Percentiles rank a stretch among this genome's conserved stretches.
phyloP scores from a whole-genome alignment of 208 protist species.

The Trichomonas tenax region DNA sequence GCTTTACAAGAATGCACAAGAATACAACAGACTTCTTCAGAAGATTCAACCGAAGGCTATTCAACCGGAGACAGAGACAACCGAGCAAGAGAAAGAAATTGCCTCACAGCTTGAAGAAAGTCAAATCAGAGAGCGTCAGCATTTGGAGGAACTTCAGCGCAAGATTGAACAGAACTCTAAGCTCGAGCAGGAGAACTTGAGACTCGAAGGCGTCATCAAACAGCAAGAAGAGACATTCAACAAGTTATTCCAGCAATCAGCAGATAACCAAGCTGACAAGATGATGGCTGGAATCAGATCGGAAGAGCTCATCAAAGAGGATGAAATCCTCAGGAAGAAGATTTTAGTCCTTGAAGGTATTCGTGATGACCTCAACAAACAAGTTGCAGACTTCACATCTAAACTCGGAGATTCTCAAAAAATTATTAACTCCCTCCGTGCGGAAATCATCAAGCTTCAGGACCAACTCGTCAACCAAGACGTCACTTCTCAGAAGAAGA shows the following conservation, averaged over 20 bases:
- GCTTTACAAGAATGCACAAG: not conserved
- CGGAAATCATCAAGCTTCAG: not conserved
- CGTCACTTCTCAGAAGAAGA: not conserved
- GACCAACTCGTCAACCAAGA: not conserved
- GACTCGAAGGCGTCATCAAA: not conserved
- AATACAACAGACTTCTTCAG: not conserved
- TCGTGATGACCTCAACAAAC: not conserved
- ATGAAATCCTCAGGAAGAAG: not conserved
- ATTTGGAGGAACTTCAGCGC: not conserved
- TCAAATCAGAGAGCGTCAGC: not conserved
- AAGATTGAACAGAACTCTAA: not conserved
- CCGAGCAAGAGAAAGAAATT: not conserved
- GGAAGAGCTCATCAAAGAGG: not conserved
- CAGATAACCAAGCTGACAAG: not conserved
- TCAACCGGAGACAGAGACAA: not conserved
- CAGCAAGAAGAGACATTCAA: not conserved
- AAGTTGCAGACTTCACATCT: not conserved
- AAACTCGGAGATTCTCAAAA: not conserved
- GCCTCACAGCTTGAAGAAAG: not conserved
- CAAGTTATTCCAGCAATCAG: not conserved
- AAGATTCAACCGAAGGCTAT: not conserved
- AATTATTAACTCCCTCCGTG: not conserved
- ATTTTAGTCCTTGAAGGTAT: not conserved
- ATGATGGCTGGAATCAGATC: not conserved
- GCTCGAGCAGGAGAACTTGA: not conserved